Percentiles rank a stretch among this genome's conserved stretches.
These are phyloP conservation scores for Lepidium campestre DNA, from an alignment of 441 rosid genomes.

Conservation along the genomic window DNA sequence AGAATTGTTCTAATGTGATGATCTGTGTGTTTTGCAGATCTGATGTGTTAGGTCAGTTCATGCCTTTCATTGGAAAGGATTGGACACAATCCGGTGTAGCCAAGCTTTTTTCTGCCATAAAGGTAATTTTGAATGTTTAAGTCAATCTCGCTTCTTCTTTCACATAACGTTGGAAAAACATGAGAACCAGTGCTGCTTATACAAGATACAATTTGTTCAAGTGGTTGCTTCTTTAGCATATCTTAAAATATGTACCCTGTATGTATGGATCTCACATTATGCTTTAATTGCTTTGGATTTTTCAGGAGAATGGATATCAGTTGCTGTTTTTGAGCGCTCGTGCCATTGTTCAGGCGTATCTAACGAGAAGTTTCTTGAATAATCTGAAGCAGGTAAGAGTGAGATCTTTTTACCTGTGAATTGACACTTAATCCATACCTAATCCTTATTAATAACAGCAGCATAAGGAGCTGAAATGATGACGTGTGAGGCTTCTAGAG, in stretches of 20 bases:
- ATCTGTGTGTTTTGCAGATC: constrained; percentile 51
- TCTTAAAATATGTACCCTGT: neutral
- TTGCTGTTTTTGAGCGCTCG: constrained; percentile 88
- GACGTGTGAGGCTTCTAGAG: neutral
- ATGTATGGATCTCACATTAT: constrained; percentile 1
- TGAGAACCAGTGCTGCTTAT: neutral
- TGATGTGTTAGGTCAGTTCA: constrained; percentile 89
- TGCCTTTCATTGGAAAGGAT: constrained; percentile 95
- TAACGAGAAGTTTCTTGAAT: constrained; percentile 72
- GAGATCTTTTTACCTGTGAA: neutral
- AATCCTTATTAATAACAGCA: neutral
- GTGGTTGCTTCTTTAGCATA: neutral
- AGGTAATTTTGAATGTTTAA: constrained; percentile 37
- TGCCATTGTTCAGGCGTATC: constrained; percentile 89
- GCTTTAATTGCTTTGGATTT: neutral
- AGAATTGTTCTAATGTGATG: neutral
- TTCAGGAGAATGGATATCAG: constrained; percentile 92
- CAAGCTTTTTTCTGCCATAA: constrained; percentile 76
- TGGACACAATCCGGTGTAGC: constrained; percentile 97
- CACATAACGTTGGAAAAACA: neutral
- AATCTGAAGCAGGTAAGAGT: constrained; percentile 74
- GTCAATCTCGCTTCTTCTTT: constrained; percentile 5
- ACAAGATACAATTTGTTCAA: neutral
- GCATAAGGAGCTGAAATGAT: neutral
- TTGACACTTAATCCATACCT: neutral